Evolutionary conservation across 1,284 basidiomycete genomes (phyloP), one percentile per base, ranked within the genome.

Genomic region (Apiotrichum mycotoxinovorans): DNA sequence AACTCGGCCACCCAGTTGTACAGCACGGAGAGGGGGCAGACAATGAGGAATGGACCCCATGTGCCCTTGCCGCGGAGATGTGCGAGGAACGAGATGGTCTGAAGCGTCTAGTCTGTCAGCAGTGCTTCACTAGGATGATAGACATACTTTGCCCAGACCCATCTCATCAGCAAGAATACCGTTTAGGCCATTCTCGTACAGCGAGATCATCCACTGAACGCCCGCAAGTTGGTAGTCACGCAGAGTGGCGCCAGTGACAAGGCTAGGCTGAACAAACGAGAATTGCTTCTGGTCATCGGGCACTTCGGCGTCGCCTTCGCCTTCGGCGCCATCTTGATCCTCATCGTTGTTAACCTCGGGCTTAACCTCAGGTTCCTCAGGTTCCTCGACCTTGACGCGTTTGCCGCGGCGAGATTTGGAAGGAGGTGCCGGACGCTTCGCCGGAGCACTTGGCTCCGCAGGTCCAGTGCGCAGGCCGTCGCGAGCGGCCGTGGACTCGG

Each of bases 171-270:
- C 91, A 33, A 98, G 76, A 57, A 97, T 97, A 3, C 95, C 94
- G 38, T 92, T 94, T 51, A 97, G 86, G 2, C 95, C 93, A 66
- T 95, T 96, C 76, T 91, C 86, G 75, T 93, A 91, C 12, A 98
- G 79, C 34, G 86, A 87, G 5, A 89, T 87, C 87, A 98, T 91
- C 95, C 95, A 98, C 63, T 95, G 89, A 17, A 98, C 84, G 5
- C 95, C 95, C 51, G 93, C 91, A 1, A 98, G 82, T 74, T 98
- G 95, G 71, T 98, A 98, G 46, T 88, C 84, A 67, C 92, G 89
- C 63, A 97, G 76, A 50, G 79, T 87, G 2, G 87, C 90, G 8
- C 93, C 94, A 0, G 90, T 94, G 43, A 97, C 80, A 17, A 93
- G 78, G 1, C 80, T 78, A 0, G 93, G 91, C 73, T 95, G 92